phyloP scores from a whole-genome alignment of 306 rosid genomes.

The Benincasa hispida region DNA sequence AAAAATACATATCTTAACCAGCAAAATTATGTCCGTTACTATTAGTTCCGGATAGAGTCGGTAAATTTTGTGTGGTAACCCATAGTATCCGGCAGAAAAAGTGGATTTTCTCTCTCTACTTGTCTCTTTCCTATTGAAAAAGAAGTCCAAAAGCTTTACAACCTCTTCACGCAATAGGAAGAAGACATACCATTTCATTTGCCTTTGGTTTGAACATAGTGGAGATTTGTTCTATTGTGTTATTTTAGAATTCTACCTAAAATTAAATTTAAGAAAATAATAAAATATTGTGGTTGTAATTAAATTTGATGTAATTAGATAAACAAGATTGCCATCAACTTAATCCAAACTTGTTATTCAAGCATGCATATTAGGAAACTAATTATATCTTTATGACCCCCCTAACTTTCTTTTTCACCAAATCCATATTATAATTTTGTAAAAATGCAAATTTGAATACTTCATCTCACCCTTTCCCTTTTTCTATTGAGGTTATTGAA shows the following conservation, averaged over 20 bases:
- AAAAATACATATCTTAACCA: too few relatives aligned
- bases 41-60: not conserved
- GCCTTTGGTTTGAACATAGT: not conserved
- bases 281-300: not conserved
- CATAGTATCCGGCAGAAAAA: not conserved
- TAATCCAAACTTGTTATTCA: not conserved
- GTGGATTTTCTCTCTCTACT: not conserved
- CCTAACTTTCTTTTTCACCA: not conserved
- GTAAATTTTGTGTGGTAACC: not conserved
- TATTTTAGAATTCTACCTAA: too few relatives aligned
- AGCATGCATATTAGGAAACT: slow-evolving; percentile 1
- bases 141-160: not conserved
- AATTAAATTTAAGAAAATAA: too few relatives aligned
- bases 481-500: not conserved
- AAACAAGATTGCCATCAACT: not conserved
- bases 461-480: not conserved
- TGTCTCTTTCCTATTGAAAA: not conserved
- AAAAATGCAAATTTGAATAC: slow-evolving; percentile 1
- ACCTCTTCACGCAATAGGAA: not conserved
- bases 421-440: not conserved
- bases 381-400: not conserved
- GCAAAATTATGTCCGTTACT: too few relatives aligned
- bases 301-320: not conserved
- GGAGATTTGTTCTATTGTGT: too few relatives aligned
- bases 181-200: too few relatives aligned